Evolutionary conservation across 176 grass and related monocot species (phyloP).

Genomic region (Ensete glaucum): DNA sequence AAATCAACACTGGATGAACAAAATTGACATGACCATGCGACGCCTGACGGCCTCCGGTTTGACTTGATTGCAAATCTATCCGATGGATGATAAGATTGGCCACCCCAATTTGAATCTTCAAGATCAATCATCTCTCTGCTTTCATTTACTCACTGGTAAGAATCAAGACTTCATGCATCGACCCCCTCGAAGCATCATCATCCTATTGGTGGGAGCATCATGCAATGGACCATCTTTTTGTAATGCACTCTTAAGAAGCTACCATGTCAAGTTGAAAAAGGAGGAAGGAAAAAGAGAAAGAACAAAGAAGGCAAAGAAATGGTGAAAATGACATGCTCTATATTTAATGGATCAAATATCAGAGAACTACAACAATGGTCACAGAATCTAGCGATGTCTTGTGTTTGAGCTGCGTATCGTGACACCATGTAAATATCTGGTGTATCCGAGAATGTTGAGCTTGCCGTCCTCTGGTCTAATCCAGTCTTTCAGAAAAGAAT

Average conservation of each 20-base stretch:
- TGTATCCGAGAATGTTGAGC: slow-evolving; percentile 88
- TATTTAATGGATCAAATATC: slow-evolving; percentile 2
- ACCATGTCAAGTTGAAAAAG: neutral
- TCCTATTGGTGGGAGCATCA: neutral
- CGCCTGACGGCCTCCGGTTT: no score
- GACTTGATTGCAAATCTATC: no score
- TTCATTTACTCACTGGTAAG: neutral
- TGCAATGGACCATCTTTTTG: neutral
- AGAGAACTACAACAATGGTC: slow-evolving; percentile 6
- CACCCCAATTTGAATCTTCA: no score
- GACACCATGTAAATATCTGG: slow-evolving; percentile 98
- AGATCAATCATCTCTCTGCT: no score
- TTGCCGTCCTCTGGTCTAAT: slow-evolving; percentile 93
- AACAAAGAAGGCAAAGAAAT: neutral
- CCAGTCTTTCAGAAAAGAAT: slow-evolving; percentile 89
- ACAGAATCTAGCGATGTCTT: slow-evolving; percentile 66
- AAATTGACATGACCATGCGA: no score
- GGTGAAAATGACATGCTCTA: slow-evolving; percentile 3
- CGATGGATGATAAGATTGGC: no score
- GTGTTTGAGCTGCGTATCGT: slow-evolving; percentile 75
- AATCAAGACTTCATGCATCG: neutral
- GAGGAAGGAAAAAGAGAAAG: neutral
- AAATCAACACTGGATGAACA: no score
- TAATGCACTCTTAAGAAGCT: neutral
- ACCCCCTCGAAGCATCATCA: neutral